phyloP scores from a whole-genome alignment of 768 basidiomycete species.

The Epithele typhae region DNA sequence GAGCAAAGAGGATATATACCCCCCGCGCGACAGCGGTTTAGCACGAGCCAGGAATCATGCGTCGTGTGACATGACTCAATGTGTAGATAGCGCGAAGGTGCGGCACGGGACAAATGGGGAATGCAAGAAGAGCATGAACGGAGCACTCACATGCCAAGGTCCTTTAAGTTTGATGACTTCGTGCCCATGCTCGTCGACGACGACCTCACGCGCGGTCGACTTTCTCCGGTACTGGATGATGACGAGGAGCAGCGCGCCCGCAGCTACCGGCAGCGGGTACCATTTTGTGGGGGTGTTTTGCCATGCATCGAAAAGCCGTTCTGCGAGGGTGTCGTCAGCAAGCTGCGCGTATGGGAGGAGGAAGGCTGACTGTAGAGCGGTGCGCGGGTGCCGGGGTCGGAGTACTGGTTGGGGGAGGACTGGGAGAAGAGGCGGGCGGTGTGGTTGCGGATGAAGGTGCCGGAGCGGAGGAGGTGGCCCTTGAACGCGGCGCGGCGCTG shows the following conservation, averaged over 20 bases:
- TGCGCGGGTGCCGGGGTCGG: background rate
- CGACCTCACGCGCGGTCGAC: slow-evolving; percentile 55
- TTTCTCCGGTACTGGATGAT: slow-evolving; percentile 66
- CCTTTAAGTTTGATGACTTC: slow-evolving; percentile 80
- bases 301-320: slow-evolving; percentile 73
- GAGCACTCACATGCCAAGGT: slow-evolving; percentile 79
- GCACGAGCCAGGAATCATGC: too few relatives aligned
- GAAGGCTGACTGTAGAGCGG: slow-evolving; percentile 1
- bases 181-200: slow-evolving; percentile 78
- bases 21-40: too few relatives aligned
- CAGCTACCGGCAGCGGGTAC: slow-evolving; percentile 91
- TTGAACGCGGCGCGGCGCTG: background rate
- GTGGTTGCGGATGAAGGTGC: background rate
- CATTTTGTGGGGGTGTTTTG: slow-evolving; percentile 86
- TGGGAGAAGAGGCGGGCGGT: slow-evolving; percentile 1
- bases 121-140: background rate
- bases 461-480: slow-evolving; percentile 2
- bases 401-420: background rate
- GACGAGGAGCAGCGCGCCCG: slow-evolving; percentile 85
- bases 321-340: slow-evolving; percentile 28
- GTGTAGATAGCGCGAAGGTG: background rate
- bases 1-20: background rate
- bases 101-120: background rate
- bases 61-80: too few relatives aligned
- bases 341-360: background rate